Evolutionary conservation across 306 rosid species (phyloP), one percentile per base, ranked within the genome.

Genomic region (Rosa rugosa): DNA sequence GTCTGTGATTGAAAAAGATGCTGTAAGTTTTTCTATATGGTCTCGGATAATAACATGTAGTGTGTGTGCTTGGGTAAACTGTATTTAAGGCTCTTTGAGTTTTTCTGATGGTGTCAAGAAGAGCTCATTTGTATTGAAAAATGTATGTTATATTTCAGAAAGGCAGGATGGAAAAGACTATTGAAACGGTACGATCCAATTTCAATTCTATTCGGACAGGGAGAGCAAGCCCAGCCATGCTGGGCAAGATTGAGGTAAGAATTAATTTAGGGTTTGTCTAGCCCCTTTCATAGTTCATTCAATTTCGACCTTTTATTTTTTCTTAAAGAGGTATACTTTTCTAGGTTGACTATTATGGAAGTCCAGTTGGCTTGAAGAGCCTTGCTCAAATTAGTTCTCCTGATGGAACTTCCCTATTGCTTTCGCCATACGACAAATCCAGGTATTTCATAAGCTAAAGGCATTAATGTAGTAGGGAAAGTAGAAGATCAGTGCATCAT

Each of bases 291-390:
- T 60, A 56, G 10, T 20, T 38, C 5, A 67, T 72, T 20, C 10
- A 22, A 2, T 40, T 36, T 0, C 11, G 5, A 38, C 25, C 4
- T 20, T 27, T 42, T 14, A 18, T 57, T 53, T 51, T 14, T 40
- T 49, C 53, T 63, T 27, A 20, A 70, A 81, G 68, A 84, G 70
- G 64, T 73, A 68, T 74, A 45, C 83, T 62, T 85, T 84, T 86
- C 34, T 85, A 93, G 99, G 99, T 95, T 78, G 98, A 95, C 71
- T 95, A 95, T 82, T 95, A 95, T 79, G 99, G 99, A 72, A 87
- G 81, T 65, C 99, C 99, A 11, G 97, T 89, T 78, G 85, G 91
- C 91, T 88, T 95, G 92, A 95, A 95, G 89, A 90, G 87, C 89
- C 90, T 95, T 75, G 99, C 99, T 83, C 98, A 95, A 89, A 89